Evolutionary conservation across 768 basidiomycete genomes (phyloP).

Genomic region (Pisolithus albus): DNA sequence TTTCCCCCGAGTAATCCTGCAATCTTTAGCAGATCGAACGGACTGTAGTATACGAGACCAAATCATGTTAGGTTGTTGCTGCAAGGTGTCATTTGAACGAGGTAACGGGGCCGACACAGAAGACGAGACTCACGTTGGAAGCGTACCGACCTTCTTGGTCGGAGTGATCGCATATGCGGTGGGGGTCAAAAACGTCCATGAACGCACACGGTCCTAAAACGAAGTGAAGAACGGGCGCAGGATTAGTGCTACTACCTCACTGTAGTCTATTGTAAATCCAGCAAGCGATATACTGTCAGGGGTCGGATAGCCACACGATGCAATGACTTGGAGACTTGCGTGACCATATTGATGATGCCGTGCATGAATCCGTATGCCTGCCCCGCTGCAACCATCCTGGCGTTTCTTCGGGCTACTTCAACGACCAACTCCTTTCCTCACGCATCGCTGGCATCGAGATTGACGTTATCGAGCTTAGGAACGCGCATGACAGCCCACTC

Average conservation of each 20-base stretch:
- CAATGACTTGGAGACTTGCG: no score
- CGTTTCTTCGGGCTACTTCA: no score
- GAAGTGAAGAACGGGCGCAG: background rate
- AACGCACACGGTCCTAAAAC: conserved; percentile 78
- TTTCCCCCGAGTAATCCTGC: conserved; percentile 39
- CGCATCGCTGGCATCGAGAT: no score
- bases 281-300: conserved; percentile 59
- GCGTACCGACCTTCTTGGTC: conserved; percentile 75
- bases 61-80: conserved; percentile 72
- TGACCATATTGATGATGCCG: no score
- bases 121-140: conserved; percentile 40
- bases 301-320: conserved; percentile 4
- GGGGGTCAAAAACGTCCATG: conserved; percentile 86
- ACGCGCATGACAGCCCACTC: no score
- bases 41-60: background rate
- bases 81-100: conserved; percentile 4
- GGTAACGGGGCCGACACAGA: background rate
- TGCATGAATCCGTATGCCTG: no score
- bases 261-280: conserved; percentile 75
- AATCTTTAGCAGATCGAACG: conserved; percentile 17
- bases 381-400: no score
- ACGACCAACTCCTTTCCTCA: no score
- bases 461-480: no score
- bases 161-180: conserved; percentile 88
- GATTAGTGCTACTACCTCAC: conserved; percentile 23